Base-by-base conservation (phyloP, 768 basidiomycete species). In the Neoboletus magnificus region DNA sequence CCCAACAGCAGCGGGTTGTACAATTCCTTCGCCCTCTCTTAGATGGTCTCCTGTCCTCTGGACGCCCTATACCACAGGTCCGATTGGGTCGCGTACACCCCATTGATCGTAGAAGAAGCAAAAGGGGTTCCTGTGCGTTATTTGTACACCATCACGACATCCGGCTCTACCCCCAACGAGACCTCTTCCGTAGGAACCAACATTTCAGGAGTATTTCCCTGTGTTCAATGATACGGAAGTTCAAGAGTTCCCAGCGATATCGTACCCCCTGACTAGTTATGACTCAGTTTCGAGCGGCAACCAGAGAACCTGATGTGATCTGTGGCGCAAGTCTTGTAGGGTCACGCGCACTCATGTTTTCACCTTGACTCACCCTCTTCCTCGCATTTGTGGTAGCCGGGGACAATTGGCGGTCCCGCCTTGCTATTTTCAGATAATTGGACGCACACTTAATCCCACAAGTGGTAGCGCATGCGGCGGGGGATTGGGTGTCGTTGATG, bases 401-500 rank as follows among this genome's bases (percentile, higher is more conserved):
- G 76, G 20, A 77, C 82, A 44, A 71, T 84, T 62, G 82, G 76
- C 0, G 71, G 61, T 2, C 71, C 76, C 5, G 78, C 74, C 13
- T 70, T 77, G 1, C 52, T 66, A 20, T 57, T 23, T 37, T 68
- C 62, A 16, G 68, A 70, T 16, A 67, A 79, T 25, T 42, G 20
- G 40, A 30, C n/a, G n/a, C n/a, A n/a, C n/a, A n/a, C n/a, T n/a
- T n/a, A 4, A 8, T 8, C n/a, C n/a, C 30, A 30, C 30, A 32
- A 9, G 12, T 32, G 32, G 32, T 33, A 13, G 32, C 5, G 4
- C 32, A 85, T 57, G 77, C 84, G 8, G 76, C 85, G 1, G 85
- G 84, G 64, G 84, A 86, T 61, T 85, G 81, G 80, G 84, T 84
- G 82, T 81, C 85, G 83, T 84, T 71, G 66, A 68, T 22, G 84